Conservation (phyloP, 169 alveolate genomes). For the Plasmodium fragile region DNA sequence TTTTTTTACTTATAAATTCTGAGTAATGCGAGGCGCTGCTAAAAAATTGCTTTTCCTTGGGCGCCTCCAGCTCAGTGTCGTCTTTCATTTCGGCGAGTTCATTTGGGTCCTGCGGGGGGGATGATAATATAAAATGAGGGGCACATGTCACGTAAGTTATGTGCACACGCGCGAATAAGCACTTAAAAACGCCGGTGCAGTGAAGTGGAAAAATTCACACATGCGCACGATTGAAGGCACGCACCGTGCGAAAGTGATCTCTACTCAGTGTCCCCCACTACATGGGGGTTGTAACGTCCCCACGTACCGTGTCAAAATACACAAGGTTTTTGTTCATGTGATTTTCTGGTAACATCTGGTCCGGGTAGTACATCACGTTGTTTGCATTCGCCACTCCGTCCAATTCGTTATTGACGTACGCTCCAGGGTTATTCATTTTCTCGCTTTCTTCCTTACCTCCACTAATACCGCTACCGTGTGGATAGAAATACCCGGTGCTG, state of each 20-base stretch:
- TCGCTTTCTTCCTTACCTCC: not conserved
- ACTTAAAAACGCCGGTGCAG: too few species aligned
- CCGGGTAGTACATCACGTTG: constrained; percentile 26
- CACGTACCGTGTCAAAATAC: constrained; percentile 43
- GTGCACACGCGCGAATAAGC: not conserved
- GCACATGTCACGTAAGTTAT: not conserved
- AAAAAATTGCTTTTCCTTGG: constrained; percentile 43
- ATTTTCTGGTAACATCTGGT: constrained; percentile 24
- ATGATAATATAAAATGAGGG: not conserved
- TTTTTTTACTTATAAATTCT: constrained; percentile 40
- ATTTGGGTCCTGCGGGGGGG: constrained; percentile 7
- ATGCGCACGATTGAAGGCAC: too few species aligned
- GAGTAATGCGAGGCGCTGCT: constrained; percentile 41
- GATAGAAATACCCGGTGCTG: not conserved
- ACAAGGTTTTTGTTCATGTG: constrained; percentile 11
- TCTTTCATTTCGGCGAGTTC: constrained; percentile 2
- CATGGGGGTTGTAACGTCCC: not conserved
- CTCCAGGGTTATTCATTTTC: not conserved
- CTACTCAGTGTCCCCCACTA: not conserved
- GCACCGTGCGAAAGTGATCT: not conserved
- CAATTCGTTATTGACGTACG: not conserved
- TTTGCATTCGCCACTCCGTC: not conserved
- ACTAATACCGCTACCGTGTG: not conserved
- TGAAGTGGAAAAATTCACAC: too few species aligned
- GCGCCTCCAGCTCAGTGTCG: constrained; percentile 30